Percentiles rank a stretch among this genome's conserved stretches.
Conservation (phyloP, 768 basidiomycete genomes). For the Boletus bicolor region DNA sequence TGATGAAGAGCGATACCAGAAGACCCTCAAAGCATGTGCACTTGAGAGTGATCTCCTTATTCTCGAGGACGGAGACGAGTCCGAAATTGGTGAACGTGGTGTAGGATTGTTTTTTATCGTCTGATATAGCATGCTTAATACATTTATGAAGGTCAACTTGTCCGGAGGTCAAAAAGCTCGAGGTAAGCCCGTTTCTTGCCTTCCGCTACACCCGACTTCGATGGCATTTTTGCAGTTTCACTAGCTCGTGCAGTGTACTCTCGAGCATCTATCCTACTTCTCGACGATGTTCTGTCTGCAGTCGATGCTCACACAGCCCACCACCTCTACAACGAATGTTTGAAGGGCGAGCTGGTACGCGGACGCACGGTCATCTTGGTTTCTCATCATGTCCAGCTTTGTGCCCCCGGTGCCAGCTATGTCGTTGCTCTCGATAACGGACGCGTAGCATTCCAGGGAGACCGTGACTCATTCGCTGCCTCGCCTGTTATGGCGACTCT, state of each 20-base stretch:
- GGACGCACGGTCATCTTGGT: conserved; percentile 84
- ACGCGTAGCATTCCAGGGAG: conserved; percentile 72
- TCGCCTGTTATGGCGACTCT: conserved; percentile 66
- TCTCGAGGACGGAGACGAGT: conserved; percentile 83
- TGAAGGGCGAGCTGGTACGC: conserved; percentile 74
- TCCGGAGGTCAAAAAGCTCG: conserved; percentile 64
- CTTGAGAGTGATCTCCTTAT: conserved; percentile 74
- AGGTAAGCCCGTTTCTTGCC: conserved; percentile 37
- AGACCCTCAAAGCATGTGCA: conserved; percentile 75
- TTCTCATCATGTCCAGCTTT: conserved; percentile 92
- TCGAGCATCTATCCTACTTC: conserved; percentile 71
- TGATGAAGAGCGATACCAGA: conserved; percentile 68
- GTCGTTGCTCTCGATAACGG: conserved; percentile 75
- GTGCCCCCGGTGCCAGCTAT: conserved; percentile 73
- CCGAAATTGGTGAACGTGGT: conserved; percentile 85
- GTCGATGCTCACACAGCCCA: conserved; percentile 87
- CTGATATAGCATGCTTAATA: neutral
- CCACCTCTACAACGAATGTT: conserved; percentile 75
- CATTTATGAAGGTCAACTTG: conserved; percentile 26
- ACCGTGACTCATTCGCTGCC: conserved; percentile 56
- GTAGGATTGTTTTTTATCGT: conserved; percentile 34
- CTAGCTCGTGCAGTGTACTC: conserved; percentile 88
- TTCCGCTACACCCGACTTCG: neutral
- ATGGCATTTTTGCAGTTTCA: conserved; percentile 44
- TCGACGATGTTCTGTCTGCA: conserved; percentile 75